Conservation (phyloP, 345 rosid genomes). For the Brassica nigra region DNA sequence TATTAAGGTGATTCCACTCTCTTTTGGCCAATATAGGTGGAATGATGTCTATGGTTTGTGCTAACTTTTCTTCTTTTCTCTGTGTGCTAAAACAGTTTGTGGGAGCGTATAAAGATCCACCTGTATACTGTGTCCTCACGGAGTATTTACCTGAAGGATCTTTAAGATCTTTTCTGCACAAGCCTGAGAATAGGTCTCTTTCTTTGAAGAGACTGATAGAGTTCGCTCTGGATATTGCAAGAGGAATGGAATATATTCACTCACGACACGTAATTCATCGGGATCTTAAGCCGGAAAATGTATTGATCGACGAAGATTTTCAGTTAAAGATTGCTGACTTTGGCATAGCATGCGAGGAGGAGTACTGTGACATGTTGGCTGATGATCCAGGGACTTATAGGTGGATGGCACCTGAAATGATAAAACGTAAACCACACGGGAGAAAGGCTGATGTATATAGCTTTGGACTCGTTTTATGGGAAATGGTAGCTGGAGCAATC, state of each 20-base stretch:
- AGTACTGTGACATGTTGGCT: conserved; percentile 70
- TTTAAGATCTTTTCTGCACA: conserved; percentile 88
- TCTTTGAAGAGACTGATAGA: conserved; percentile 63
- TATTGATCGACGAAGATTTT: conserved; percentile 73
- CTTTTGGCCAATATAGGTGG: not conserved
- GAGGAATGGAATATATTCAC: conserved; percentile 92
- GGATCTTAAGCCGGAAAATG: conserved; percentile 96
- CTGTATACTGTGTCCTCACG: conserved; percentile 66
- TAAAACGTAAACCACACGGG: conserved; percentile 80
- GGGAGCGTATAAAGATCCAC: conserved; percentile 78
- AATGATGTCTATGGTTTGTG: not conserved
- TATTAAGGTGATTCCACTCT: conserved; percentile 63
- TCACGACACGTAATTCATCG: conserved; percentile 87
- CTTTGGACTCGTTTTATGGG: conserved; percentile 96
- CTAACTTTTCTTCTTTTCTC: conserved; percentile 29
- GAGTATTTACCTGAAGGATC: conserved; percentile 79
- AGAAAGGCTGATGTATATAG: conserved; percentile 90
- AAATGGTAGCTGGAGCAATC: conserved; percentile 86
- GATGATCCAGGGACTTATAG: conserved; percentile 99
- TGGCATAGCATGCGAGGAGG: conserved; percentile 97
- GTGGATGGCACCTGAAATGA: conserved; percentile 99
- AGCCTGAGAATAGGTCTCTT: conserved; percentile 76
- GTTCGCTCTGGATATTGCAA: conserved; percentile 79
- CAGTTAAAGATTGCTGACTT: conserved; percentile 89
- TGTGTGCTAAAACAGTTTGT: conserved; percentile 55